Base-by-base conservation (phyloP, 805 yeast genomes). In the Wickerhamomyces hampshirensis region DNA sequence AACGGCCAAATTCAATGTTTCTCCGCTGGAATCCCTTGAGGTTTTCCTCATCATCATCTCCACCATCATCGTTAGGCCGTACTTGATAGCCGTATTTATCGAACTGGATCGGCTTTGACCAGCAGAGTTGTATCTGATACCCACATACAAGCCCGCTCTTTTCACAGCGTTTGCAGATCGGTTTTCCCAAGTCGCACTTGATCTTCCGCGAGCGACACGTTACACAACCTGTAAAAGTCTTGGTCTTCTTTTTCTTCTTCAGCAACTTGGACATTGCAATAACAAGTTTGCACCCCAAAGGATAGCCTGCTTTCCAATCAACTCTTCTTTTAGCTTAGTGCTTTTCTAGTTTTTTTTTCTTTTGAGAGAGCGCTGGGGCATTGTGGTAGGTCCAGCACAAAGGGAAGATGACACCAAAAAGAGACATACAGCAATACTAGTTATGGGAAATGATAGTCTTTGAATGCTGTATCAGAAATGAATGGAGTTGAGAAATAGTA, bases 191-290 rank as follows among this genome's bases (percentile, higher is more conserved):
- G 55, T 86, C 95, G 58, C 96, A 88, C 39, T 84, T 78, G 32
- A 87, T 80, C 57, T 86, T 84, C 30, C 96, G 60, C 12, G 80
- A 65, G 30, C 96, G 69, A 51, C 96, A 87, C 0, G 95, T 84
- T 66, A 85, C 85, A 55, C 96, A 88, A 1, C 96, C 96, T 0
- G 84, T 78, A 53, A 85, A 87, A 0, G 93, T 79, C 54, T 87
- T 88, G 7, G 75, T 72, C 39, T 79, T 61, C 42, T 60, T 66
- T 42, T 47, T 52, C 28, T n/a, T n/a, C n/a, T n/a, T n/a, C n/a
- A n/a, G n/a, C n/a, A n/a, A n/a, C n/a, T n/a, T n/a, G n/a, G n/a
- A n/a, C n/a, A n/a, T n/a, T n/a, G n/a, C n/a, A n/a, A n/a, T n/a
- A n/a, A n/a, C n/a, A n/a, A n/a, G n/a, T n/a, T n/a, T n/a, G n/a